These are phyloP conservation scores for Annona squamosa DNA, from an alignment of 164 flowering plant genomes.

Conservation along the genomic window DNA sequence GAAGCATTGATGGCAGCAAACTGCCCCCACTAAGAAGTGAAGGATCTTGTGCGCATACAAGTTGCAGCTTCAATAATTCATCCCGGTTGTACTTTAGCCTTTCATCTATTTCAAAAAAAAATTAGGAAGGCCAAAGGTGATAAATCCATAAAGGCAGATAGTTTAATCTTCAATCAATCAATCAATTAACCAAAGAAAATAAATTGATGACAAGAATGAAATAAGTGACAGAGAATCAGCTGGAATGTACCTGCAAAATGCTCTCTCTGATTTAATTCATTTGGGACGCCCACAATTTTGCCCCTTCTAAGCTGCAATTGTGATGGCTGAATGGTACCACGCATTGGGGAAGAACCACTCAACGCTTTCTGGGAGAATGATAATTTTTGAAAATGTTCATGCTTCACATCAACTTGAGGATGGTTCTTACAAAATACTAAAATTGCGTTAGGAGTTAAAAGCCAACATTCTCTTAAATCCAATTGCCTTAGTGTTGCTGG, in stretches of 20 bases:
- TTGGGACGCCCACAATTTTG: slow-evolving; percentile 14
- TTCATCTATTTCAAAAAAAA: slow-evolving; percentile 50
- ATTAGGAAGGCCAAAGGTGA: background rate
- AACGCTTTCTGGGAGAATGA: slow-evolving; percentile 14
- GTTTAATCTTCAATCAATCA: background rate
- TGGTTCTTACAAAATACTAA: slow-evolving; percentile 34
- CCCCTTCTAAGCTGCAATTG: slow-evolving; percentile 21
- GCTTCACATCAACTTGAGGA: slow-evolving; percentile 57
- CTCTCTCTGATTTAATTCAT: slow-evolving; percentile 11
- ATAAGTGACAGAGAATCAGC: background rate
- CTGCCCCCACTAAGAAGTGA: slow-evolving; percentile 10
- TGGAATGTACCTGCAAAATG: slow-evolving; percentile 29
- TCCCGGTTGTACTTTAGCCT: slow-evolving; percentile 69
- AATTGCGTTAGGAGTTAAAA: slow-evolving; percentile 52
- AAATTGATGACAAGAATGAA: background rate
- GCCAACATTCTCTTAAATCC: slow-evolving; percentile 87
- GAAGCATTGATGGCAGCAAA: background rate
- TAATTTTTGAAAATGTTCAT: slow-evolving; percentile 36
- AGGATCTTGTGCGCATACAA: slow-evolving; percentile 18
- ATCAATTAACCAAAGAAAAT: background rate
- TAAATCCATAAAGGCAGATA: background rate
- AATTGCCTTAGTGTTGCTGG: slow-evolving; percentile 40
- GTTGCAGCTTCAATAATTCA: slow-evolving; percentile 58
- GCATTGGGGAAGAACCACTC: slow-evolving; percentile 21
- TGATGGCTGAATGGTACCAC: slow-evolving; percentile 12